Conservation (phyloP, 208 protist genomes). For the Wallacemonas sp. region DNA sequence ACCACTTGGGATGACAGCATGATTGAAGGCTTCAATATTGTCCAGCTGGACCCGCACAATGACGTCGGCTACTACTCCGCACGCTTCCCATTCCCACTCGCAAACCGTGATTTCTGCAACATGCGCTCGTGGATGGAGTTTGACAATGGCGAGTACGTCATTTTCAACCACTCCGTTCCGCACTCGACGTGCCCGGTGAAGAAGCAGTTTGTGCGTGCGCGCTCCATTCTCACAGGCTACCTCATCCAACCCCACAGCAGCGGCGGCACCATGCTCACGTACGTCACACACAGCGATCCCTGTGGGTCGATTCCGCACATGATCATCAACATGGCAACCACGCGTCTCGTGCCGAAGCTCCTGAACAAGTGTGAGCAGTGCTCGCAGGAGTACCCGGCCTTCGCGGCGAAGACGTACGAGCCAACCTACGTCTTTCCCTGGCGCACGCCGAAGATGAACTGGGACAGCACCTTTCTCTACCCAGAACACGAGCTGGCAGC, state of each 20-base stretch:
- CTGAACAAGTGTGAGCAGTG: constrained; percentile 71
- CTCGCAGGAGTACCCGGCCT: constrained; percentile 65
- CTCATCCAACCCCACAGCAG: constrained; percentile 59
- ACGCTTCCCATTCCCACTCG: constrained; percentile 86
- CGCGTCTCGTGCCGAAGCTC: constrained; percentile 50
- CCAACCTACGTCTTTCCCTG: constrained; percentile 59
- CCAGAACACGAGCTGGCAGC: constrained; percentile 45
- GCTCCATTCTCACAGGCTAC: constrained; percentile 85
- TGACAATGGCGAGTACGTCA: constrained; percentile 87
- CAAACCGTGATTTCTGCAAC: constrained; percentile 92
- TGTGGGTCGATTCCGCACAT: constrained; percentile 79
- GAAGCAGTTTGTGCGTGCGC: constrained; percentile 74
- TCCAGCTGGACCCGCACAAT: constrained; percentile 77
- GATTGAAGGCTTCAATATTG: constrained; percentile 88
- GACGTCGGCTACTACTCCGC: constrained; percentile 90
- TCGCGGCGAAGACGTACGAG: constrained; percentile 55
- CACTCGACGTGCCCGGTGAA: constrained; percentile 76
- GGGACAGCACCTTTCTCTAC: constrained; percentile 67
- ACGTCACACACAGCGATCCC: constrained; percentile 87
- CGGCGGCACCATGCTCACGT: constrained; percentile 62
- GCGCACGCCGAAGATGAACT: constrained; percentile 78
- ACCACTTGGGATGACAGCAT: constrained; percentile 86
- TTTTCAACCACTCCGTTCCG: constrained; percentile 91
- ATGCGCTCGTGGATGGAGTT: constrained; percentile 93
- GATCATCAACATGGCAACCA: constrained; percentile 82